These are phyloP conservation scores for Aspergillus unguis DNA, from an alignment of 2,329 filamentous ascomycete genomes.

Conservation along the genomic window DNA sequence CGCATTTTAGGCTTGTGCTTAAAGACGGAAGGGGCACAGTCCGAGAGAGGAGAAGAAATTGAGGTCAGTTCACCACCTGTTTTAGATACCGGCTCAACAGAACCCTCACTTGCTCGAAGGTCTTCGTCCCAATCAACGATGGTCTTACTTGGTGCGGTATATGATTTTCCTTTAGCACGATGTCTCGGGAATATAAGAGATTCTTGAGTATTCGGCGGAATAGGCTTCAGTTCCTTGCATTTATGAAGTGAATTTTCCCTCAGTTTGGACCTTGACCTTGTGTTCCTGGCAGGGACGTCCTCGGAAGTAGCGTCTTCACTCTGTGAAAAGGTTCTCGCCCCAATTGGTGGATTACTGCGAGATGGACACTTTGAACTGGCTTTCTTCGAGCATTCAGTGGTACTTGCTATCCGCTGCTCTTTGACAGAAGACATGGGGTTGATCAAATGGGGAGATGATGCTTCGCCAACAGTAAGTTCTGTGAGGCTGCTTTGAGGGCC, in stretches of 20 bases:
- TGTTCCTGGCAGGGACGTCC: not conserved
- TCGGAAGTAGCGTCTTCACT: not conserved
- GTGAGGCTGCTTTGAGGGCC: not conserved
- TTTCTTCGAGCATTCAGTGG: too few species aligned
- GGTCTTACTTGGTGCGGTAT: conserved; percentile 15
- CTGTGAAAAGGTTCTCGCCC: not conserved
- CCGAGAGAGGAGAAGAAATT: conserved; percentile 16
- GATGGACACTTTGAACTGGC: too few species aligned
- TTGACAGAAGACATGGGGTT: too few species aligned
- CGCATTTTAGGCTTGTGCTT: not conserved
- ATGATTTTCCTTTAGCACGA: conserved; percentile 17
- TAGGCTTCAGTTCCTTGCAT: not conserved
- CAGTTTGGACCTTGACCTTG: not conserved
- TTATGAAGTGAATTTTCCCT: not conserved
- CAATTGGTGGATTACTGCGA: not conserved
- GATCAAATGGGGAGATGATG: not conserved
- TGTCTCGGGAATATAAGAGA: conserved; percentile 17
- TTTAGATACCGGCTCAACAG: not conserved
- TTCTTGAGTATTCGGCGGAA: conserved; percentile 16
- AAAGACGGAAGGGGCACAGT: conserved; percentile 1
- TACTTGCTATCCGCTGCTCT: too few species aligned
- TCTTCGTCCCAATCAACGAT: conserved; percentile 33
- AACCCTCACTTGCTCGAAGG: conserved; percentile 25
- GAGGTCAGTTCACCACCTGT: conserved; percentile 12
- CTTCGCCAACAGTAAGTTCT: not conserved